Base-by-base conservation (phyloP, 345 rosid species). In the Syzygium aromaticum region DNA sequence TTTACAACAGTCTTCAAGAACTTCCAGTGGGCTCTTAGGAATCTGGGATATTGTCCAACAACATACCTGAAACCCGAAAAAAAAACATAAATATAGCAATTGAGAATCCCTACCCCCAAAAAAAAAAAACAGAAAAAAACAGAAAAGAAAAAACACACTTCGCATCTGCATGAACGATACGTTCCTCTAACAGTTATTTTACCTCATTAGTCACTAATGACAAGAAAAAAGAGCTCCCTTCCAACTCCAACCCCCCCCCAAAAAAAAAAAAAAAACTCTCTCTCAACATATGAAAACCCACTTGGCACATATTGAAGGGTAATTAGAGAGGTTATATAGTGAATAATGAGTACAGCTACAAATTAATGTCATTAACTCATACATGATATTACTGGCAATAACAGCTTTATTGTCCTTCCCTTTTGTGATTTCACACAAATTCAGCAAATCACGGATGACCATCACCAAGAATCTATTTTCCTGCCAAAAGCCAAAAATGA, bases 321-420 rank as follows among this genome's bases (percentile, higher is more conserved):
- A 52, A 82, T 43, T 46, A 22, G 23, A 59, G 40, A 54, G 85
- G 54, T 78, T 63, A 17, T 53, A 84, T 33, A 30, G 61, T 22
- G n/a, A 84, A 52, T 33, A 54, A 28, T 25, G 27, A 84, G n/a
- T 14, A 5, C 52, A 49, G 49, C 43, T 14, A 84, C 78, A 86
- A 23, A 86, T 63, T 78, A 10, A 14, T 46, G 19, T 15, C n/a
- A 38, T 54, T 49, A 59, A 87, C 57, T 89, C 98, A 93, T 96
- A 98, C 99, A 98, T 98, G 80, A 98, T 98, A 88, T 98, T 98
- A 91, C 99, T 98, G 23, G 98, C 99, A 90, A 98, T 98, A 87
- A 98, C 99, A 64, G 98, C 99, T 93, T 96, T 98, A 91, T 98
- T 98, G 90, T 98, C 99, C 90, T 98, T 98, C 77, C 99, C 99